Evolutionary conservation across 1,284 basidiomycete species (phyloP).

Genomic region (Naganishia albida): DNA sequence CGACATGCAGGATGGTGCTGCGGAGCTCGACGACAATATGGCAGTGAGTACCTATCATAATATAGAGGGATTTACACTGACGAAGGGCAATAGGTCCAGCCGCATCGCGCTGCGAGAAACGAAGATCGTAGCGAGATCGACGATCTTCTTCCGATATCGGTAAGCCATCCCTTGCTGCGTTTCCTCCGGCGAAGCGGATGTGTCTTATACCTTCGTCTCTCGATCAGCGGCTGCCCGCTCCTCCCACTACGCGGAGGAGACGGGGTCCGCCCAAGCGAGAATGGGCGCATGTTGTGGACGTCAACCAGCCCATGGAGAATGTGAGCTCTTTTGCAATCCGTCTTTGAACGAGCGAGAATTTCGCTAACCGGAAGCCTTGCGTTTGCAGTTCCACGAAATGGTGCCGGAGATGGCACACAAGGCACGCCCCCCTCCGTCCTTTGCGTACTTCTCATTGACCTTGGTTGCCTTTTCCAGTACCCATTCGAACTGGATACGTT

Average conservation of each 20-base stretch:
- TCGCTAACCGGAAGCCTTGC: conserved; percentile 25
- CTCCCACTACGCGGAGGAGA: conserved; percentile 44
- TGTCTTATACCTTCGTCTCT: conserved; percentile 23
- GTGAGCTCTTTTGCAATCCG: conserved; percentile 37
- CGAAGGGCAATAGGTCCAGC: conserved; percentile 38
- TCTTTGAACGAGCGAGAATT: conserved; percentile 25
- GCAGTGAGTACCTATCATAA: conserved; percentile 30
- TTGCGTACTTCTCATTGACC: background rate
- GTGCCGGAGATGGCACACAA: conserved; percentile 54
- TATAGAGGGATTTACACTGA: background rate
- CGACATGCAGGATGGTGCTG: conserved; percentile 32
- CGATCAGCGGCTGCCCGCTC: conserved; percentile 49
- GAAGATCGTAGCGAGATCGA: conserved; percentile 65
- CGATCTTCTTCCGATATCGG: conserved; percentile 75
- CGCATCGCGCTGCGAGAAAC: conserved; percentile 23
- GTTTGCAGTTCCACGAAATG: conserved; percentile 55
- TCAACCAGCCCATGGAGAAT: conserved; percentile 84
- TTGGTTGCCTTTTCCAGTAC: conserved; percentile 59
- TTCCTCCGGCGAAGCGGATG: background rate
- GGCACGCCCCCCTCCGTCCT: conserved; percentile 36
- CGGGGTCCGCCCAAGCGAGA: conserved; percentile 72
- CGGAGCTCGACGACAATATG: conserved; percentile 35
- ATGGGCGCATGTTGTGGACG: conserved; percentile 97
- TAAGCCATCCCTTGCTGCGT: conserved; percentile 51
- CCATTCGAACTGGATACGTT: conserved; percentile 85